Evolutionary conservation across 345 rosid species (phyloP).

Genomic region (Salix viminalis): DNA sequence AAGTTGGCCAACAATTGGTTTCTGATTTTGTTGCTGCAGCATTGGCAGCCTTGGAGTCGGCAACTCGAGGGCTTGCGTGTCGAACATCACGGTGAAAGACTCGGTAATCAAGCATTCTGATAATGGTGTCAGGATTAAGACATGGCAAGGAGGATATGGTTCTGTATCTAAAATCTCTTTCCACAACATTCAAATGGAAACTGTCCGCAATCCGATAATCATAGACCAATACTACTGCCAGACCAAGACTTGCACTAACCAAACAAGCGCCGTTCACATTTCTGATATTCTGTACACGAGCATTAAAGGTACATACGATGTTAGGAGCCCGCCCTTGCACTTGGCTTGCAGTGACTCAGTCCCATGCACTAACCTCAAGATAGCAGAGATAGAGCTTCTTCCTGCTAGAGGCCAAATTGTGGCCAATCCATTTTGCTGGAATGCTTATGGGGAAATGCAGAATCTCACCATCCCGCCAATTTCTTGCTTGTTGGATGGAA

Average conservation of each 20-base stretch:
- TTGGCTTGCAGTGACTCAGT: slow-evolving; percentile 38
- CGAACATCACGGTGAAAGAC: slow-evolving; percentile 26
- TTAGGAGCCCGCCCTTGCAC: slow-evolving; percentile 41
- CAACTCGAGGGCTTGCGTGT: slow-evolving; percentile 33
- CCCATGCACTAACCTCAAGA: slow-evolving; percentile 27
- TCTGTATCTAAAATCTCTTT: slow-evolving; percentile 24
- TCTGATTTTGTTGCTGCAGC: slow-evolving; percentile 15
- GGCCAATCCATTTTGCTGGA: slow-evolving; percentile 78
- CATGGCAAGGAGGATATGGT: slow-evolving; percentile 42
- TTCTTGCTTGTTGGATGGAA: slow-evolving; percentile 34
- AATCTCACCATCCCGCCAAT: slow-evolving; percentile 38
- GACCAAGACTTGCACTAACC: slow-evolving; percentile 24
- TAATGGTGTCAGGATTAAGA: slow-evolving; percentile 36
- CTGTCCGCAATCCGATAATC: slow-evolving; percentile 26
- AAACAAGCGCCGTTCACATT: slow-evolving; percentile 29
- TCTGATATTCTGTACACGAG: slow-evolving; percentile 21
- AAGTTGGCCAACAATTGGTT: background rate
- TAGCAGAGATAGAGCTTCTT: slow-evolving; percentile 33
- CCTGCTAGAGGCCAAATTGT: slow-evolving; percentile 65
- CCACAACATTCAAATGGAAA: slow-evolving; percentile 29
- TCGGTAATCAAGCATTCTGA: slow-evolving; percentile 22
- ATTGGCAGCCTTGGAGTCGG: slow-evolving; percentile 36
- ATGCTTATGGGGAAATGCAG: slow-evolving; percentile 67
- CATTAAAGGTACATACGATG: slow-evolving; percentile 35
- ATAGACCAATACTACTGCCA: slow-evolving; percentile 37